Evolutionary conservation across 371 early-diverging fungal species (phyloP), one percentile per base, ranked within the genome.

Genomic region (Apophysomyces elegans): DNA sequence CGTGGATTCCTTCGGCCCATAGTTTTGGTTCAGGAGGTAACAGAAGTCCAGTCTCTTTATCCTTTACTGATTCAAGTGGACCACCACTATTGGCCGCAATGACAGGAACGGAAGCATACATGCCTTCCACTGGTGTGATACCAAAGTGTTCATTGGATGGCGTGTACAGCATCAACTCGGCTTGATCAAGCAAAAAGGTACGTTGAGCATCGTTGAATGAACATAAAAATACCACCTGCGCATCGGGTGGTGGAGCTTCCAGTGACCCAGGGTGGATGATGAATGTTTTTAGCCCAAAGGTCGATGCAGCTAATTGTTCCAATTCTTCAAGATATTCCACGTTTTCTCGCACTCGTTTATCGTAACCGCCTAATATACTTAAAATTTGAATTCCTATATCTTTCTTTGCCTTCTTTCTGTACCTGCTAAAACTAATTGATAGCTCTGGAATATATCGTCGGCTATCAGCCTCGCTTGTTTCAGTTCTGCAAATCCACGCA

Each of bases 131-230:
- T 4, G 99, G 99, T 12, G 95, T 95, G 60, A 98, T 96, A 0
- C 98, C 98, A 74, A 98, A 95, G 71, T 98, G 98, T 74, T 98
- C 99, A 70, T 92, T 86, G 14, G 86, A 80, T 11, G 99, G 99
- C 16, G 99, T 98, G 78, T 98, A 98, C 1, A 97, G 68, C 35
- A 96, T 77, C 4, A 89, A 81, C 8, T 72, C 64, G 1, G 95
- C 85, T 3, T 73, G 64, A 1, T 79, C 66, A n/a, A 98, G 76
- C 26, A 98, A 74, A 59, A 74, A 90, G 4, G 90, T 83, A 16
- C 95, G 87, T 74, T 94, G 93, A 13, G 86, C 77, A 64, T 95
- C 94, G 47, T 87, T 88, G 64, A 97, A 94, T 2, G 97, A 96
- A 16, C 91, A 95, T 7, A 98, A 54, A 69, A 98, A 96, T 1